A percentile compares a stretch with the other conserved stretches of the same genome.
These are phyloP conservation scores for Phlyctochytrium bullatum DNA, from an alignment of 192 early-diverging fungal species.

Conservation along the genomic window DNA sequence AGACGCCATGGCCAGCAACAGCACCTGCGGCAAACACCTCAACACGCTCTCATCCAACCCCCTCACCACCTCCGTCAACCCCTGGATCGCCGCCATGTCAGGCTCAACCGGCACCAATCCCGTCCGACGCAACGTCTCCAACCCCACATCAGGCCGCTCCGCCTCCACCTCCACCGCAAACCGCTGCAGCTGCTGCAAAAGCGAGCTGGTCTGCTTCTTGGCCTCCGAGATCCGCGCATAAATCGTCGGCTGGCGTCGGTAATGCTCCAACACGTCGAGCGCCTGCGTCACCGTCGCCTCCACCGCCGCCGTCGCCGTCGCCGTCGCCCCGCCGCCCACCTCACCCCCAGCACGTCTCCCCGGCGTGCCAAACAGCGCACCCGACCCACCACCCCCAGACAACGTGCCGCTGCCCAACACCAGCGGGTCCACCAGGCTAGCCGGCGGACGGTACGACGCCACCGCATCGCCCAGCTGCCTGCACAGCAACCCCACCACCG, in stretches of 20 bases:
- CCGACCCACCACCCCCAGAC: background rate
- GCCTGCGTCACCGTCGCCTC: background rate
- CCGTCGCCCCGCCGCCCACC: too few relatives aligned
- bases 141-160: slow-evolving; percentile 46
- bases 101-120: slow-evolving; percentile 63
- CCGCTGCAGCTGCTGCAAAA: slow-evolving; percentile 58
- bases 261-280: background rate
- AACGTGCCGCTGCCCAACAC: background rate
- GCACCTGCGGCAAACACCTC: slow-evolving; percentile 71
- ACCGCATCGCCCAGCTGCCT: slow-evolving; percentile 65
- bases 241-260: background rate
- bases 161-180: slow-evolving; percentile 53
- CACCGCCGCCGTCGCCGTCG: background rate
- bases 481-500: slow-evolving; percentile 68
- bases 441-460: slow-evolving; percentile 1
- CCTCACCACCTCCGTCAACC: slow-evolving; percentile 62
- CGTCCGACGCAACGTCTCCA: slow-evolving; percentile 55
- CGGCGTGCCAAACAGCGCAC: background rate
- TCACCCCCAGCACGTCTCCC: too few relatives aligned
- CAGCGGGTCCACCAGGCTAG: background rate
- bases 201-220: slow-evolving; percentile 35
- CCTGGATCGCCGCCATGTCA: slow-evolving; percentile 56
- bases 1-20: slow-evolving; percentile 71
- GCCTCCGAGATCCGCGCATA: background rate
- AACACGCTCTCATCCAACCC: slow-evolving; percentile 65